These are phyloP conservation scores for Clitopilus passeckerianus DNA, from an alignment of 768 basidiomycete species.

Conservation along the genomic window DNA sequence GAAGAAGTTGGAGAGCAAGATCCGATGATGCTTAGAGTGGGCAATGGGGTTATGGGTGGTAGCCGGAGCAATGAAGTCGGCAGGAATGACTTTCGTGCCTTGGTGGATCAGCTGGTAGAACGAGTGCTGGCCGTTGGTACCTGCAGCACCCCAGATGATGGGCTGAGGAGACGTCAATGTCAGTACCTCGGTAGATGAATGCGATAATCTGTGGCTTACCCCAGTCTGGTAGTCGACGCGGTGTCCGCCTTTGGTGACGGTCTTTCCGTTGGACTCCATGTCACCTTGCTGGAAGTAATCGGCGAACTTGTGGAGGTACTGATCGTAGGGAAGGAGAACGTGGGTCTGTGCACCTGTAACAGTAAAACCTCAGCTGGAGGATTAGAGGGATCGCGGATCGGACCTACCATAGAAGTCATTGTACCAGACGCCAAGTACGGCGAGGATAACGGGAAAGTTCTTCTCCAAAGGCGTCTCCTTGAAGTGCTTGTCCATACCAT, in stretches of 20 bases:
- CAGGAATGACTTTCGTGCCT: constrained; percentile 87
- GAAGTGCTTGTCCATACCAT: constrained; percentile 98
- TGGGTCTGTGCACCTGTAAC: constrained; percentile 83
- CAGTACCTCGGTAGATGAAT: neutral
- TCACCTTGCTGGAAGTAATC: constrained; percentile 99
- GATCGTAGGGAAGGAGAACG: constrained; percentile 94
- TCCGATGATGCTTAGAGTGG: constrained; percentile 90
- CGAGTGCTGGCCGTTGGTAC: constrained; percentile 98
- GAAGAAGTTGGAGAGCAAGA: constrained; percentile 96
- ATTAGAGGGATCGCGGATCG: too few relatives aligned
- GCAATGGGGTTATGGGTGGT: constrained; percentile 88
- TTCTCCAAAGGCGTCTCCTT: constrained; percentile 80
- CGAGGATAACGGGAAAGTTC: constrained; percentile 90
- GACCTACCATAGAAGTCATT: constrained; percentile 90
- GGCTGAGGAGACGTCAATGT: constrained; percentile 44
- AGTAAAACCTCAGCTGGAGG: too few relatives aligned
- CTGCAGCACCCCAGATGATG: constrained; percentile 98
- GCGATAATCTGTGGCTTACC: constrained; percentile 38
- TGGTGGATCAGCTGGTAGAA: constrained; percentile 98
- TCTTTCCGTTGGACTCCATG: constrained; percentile 99
- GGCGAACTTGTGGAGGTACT: constrained; percentile 98
- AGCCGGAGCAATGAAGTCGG: constrained; percentile 89
- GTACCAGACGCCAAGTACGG: constrained; percentile 94
- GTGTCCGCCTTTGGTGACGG: constrained; percentile 88
- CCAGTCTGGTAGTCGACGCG: constrained; percentile 96